Percentiles rank a stretch among this genome's conserved stretches.
These are phyloP conservation scores for Linnemannia zychae DNA, from an alignment of 192 early-diverging fungal genomes.

Conservation along the genomic window DNA sequence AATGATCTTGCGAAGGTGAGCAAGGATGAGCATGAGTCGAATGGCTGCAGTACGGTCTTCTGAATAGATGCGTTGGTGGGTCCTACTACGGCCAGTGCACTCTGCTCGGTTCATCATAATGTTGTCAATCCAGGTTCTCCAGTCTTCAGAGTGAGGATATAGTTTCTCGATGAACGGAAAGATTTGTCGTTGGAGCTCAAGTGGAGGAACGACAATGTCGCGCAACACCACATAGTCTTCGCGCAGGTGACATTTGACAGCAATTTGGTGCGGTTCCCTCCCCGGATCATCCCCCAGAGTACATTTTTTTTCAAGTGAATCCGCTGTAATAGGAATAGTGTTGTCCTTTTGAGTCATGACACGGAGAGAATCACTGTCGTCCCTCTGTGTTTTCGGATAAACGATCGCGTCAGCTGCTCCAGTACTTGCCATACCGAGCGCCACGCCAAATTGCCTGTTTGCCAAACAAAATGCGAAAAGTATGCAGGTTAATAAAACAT, in stretches of 20 bases:
- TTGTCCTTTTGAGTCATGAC: too few relatives aligned
- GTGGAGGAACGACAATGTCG: slow-evolving; percentile 7
- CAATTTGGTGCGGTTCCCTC: not conserved
- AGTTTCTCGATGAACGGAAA: slow-evolving; percentile 30
- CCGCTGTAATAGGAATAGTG: too few relatives aligned
- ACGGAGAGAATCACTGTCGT: not conserved
- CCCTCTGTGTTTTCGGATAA: not conserved
- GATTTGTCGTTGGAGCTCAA: not conserved
- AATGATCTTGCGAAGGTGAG: slow-evolving; percentile 25
- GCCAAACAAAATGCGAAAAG: too few relatives aligned
- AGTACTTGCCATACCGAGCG: not conserved
- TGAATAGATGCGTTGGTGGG: too few relatives aligned
- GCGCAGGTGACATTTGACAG: not conserved
- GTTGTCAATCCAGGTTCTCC: slow-evolving; percentile 18
- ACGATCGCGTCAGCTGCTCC: not conserved
- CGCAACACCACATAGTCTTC: not conserved
- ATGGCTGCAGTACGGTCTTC: too few relatives aligned
- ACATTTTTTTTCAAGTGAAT: not conserved
- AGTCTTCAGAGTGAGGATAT: slow-evolving; percentile 3
- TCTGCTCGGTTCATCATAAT: slow-evolving; percentile 18
- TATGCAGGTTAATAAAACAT: too few relatives aligned
- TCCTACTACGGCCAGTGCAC: not conserved
- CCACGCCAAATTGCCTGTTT: too few relatives aligned
- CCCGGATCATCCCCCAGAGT: not conserved
- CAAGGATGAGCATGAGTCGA: slow-evolving; percentile 11